Conservation (phyloP, 2,329 filamentous ascomycete genomes). For the Phialemoniopsis sp. region DNA sequence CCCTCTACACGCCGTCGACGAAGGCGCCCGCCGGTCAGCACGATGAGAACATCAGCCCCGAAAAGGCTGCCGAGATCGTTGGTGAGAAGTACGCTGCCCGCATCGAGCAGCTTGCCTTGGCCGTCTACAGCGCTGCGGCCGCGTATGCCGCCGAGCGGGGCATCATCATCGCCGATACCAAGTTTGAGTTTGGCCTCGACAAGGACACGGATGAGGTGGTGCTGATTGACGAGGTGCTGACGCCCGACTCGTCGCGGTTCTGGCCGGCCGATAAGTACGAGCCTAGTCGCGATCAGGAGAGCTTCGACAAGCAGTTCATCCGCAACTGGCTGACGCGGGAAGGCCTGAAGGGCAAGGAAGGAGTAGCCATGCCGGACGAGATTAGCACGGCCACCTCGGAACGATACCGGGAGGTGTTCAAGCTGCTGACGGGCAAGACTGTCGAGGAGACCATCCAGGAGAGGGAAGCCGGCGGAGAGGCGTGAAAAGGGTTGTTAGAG, state of each 20-base stretch:
- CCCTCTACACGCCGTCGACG: conserved; percentile 75
- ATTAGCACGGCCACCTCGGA: conserved; percentile 63
- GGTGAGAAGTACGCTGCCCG: conserved; percentile 59
- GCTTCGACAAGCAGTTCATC: conserved; percentile 80
- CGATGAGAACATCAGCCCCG: conserved; percentile 80
- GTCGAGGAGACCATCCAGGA: conserved; percentile 27
- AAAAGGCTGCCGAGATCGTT: conserved; percentile 58
- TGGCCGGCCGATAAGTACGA: conserved; percentile 75
- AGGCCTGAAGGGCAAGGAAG: conserved; percentile 71
- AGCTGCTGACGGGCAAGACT: conserved; percentile 58
- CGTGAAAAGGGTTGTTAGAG: too few relatives aligned
- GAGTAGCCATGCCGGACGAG: conserved; percentile 68
- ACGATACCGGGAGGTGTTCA: conserved; percentile 74
- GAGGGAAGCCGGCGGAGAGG: conserved; percentile 3
- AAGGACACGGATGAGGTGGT: conserved; percentile 63
- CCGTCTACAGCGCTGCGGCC: conserved; percentile 59
- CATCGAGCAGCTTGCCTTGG: conserved; percentile 61
- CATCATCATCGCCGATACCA: conserved; percentile 60
- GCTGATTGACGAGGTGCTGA: conserved; percentile 80
- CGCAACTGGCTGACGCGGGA: conserved; percentile 75
- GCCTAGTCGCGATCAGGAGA: conserved; percentile 70
- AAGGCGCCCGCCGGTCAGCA: conserved; percentile 78
- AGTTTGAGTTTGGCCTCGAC: conserved; percentile 65
- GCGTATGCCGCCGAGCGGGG: conserved; percentile 62
- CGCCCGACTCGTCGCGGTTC: conserved; percentile 80